Evolutionary conservation across 805 yeast species (phyloP).

Genomic region (Wickerhamiella musiphila): DNA sequence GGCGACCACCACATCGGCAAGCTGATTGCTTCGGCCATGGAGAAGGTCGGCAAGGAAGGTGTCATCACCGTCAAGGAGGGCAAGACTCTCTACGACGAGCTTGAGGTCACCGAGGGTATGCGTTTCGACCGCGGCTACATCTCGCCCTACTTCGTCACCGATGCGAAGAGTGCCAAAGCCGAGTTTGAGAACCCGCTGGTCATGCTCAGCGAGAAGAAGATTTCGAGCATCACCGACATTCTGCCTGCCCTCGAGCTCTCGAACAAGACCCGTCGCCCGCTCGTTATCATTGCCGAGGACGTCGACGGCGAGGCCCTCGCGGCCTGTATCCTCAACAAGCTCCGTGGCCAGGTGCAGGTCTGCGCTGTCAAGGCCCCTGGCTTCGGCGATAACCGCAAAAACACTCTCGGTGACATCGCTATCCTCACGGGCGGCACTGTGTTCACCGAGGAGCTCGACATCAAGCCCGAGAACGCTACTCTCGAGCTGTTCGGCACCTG

Average conservation of each 20-base stretch:
- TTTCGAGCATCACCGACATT: constrained; percentile 76
- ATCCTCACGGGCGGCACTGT: constrained; percentile 83
- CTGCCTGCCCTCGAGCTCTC: constrained; percentile 87
- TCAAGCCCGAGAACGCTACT: constrained; percentile 90
- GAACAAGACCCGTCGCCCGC: constrained; percentile 83
- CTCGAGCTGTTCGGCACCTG: constrained; percentile 78
- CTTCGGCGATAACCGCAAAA: constrained; percentile 96
- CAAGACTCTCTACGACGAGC: constrained; percentile 87
- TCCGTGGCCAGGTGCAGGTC: constrained; percentile 96
- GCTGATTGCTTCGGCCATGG: constrained; percentile 89
- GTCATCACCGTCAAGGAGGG: constrained; percentile 96
- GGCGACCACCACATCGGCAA: constrained; percentile 88
- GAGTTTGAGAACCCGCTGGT: constrained; percentile 89
- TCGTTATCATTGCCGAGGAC: constrained; percentile 86
- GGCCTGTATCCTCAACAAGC: constrained; percentile 90
- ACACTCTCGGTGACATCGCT: constrained; percentile 89
- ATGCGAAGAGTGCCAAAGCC: constrained; percentile 78
- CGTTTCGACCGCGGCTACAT: constrained; percentile 94
- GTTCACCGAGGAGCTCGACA: constrained; percentile 78
- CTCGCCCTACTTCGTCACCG: constrained; percentile 91
- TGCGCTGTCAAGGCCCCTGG: constrained; percentile 98
- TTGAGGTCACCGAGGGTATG: constrained; percentile 97
- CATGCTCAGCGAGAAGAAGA: constrained; percentile 80
- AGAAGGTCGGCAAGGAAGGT: constrained; percentile 97
- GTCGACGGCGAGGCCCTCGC: constrained; percentile 97